These are phyloP conservation scores for Cercophora newfieldiana DNA, from an alignment of 495 filamentous ascomycete species.

Conservation along the genomic window DNA sequence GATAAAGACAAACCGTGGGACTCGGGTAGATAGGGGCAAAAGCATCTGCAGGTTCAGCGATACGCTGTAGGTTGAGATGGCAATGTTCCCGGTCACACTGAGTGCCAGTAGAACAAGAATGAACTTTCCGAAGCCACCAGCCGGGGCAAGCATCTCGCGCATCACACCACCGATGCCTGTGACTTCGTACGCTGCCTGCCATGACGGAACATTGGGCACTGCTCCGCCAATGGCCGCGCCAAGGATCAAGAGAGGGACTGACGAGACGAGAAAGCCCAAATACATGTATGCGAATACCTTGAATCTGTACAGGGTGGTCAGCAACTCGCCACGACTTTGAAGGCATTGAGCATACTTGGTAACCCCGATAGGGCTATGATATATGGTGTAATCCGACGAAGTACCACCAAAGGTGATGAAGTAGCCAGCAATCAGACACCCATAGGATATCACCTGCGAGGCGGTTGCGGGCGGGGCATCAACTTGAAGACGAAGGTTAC, in stretches of 20 bases:
- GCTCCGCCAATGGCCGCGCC: slow-evolving; percentile 54
- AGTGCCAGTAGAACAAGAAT: slow-evolving; percentile 51
- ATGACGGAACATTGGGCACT: slow-evolving; percentile 38
- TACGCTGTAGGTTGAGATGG: slow-evolving; percentile 46
- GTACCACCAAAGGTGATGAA: slow-evolving; percentile 47
- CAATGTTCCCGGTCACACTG: slow-evolving; percentile 51
- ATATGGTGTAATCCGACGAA: slow-evolving; percentile 44
- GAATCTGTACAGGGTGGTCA: slow-evolving; percentile 21
- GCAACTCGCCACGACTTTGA: background rate
- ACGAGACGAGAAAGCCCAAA: slow-evolving; percentile 47
- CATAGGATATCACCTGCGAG: slow-evolving; percentile 33
- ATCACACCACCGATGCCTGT: slow-evolving; percentile 53
- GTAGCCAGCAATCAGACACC: slow-evolving; percentile 43
- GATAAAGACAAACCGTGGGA: slow-evolving; percentile 50
- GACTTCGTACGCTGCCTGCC: slow-evolving; percentile 41
- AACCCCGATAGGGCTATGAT: slow-evolving; percentile 38
- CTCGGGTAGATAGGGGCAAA: slow-evolving; percentile 41
- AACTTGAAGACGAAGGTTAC: slow-evolving; percentile 41
- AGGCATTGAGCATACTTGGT: slow-evolving; percentile 34
- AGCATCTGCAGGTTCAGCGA: slow-evolving; percentile 55
- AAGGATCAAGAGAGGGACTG: slow-evolving; percentile 50
- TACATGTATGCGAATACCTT: slow-evolving; percentile 44
- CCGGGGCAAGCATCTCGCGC: slow-evolving; percentile 48
- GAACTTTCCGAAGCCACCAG: slow-evolving; percentile 54
- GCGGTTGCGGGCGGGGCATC: slow-evolving; percentile 27